phyloP scores from a whole-genome alignment of 2,329 filamentous ascomycete species.

The Aspergillus sp. region DNA sequence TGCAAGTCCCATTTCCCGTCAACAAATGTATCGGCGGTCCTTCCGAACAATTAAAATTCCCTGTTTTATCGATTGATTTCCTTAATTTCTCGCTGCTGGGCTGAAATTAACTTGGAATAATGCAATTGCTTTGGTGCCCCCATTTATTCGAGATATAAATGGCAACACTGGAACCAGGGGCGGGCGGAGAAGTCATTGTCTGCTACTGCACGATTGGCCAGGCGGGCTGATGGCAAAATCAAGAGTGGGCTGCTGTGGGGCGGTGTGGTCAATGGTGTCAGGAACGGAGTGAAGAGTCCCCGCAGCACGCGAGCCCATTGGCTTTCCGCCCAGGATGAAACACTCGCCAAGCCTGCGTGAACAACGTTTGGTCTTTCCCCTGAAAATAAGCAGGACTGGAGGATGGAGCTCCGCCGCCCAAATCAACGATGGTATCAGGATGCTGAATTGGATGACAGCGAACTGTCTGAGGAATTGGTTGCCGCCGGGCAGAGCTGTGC shows the following conservation, averaged over 20 bases:
- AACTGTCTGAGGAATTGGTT: not conserved
- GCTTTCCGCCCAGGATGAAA: constrained; percentile 16
- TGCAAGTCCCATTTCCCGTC: not conserved
- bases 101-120: not conserved
- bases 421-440: not conserved
- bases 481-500: too few relatives aligned
- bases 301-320: constrained; percentile 2
- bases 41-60: not conserved
- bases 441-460: not conserved
- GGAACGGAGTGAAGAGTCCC: constrained; percentile 14
- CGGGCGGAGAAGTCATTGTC: constrained; percentile 5
- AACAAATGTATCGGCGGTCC: not conserved
- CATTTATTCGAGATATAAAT: constrained; percentile 13
- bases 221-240: constrained; percentile 8
- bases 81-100: not conserved
- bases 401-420: not conserved
- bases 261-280: constrained; percentile 16
- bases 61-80: not conserved
- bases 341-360: constrained; percentile 13
- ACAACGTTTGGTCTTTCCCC: constrained; percentile 17
- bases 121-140: not conserved
- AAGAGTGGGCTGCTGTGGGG: constrained; percentile 5
- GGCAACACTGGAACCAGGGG: constrained; percentile 18
- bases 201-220: constrained; percentile 8
- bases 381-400: constrained; percentile 5